phyloP scores from a whole-genome alignment of 2,329 filamentous ascomycete genomes.

The Lachnellula hyalina region DNA sequence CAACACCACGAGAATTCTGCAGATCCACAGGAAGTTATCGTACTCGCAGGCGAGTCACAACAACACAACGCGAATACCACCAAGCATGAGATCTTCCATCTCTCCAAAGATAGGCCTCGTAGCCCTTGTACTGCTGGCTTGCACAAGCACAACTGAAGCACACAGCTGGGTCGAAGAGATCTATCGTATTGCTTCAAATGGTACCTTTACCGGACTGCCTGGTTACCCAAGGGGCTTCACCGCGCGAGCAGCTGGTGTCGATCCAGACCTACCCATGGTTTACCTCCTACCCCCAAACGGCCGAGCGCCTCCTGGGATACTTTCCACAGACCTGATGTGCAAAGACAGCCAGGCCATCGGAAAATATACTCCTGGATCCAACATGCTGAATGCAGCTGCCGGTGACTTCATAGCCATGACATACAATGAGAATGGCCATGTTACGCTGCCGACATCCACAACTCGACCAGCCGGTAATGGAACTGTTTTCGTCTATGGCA shows the following conservation, averaged over 20 bases:
- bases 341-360: constrained; percentile 55
- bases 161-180: constrained; percentile 85
- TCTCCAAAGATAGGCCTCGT: constrained; percentile 8
- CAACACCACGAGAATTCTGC: not conserved
- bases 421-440: constrained; percentile 74
- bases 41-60: constrained; percentile 18
- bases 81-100: constrained; percentile 14
- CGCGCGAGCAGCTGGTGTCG: constrained; percentile 53
- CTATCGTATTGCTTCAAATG: constrained; percentile 64
- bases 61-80: constrained; percentile 6
- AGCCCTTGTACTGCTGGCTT: constrained; percentile 16
- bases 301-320: constrained; percentile 40
- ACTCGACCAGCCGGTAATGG: constrained; percentile 62
- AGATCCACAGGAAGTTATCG: not conserved
- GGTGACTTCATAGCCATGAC: constrained; percentile 62
- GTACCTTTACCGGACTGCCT: constrained; percentile 62
- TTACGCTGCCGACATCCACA: constrained; percentile 52
- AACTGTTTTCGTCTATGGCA: constrained; percentile 72
- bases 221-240: constrained; percentile 74
- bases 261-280: constrained; percentile 53
- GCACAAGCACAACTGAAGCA: constrained; percentile 33
- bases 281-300: constrained; percentile 57
- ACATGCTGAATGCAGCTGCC: constrained; percentile 39
- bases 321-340: constrained; percentile 54
- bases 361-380: constrained; percentile 16